Evolutionary conservation across 2,329 filamentous ascomycete genomes (phyloP).

Genomic region (Aspergillus sp.): DNA sequence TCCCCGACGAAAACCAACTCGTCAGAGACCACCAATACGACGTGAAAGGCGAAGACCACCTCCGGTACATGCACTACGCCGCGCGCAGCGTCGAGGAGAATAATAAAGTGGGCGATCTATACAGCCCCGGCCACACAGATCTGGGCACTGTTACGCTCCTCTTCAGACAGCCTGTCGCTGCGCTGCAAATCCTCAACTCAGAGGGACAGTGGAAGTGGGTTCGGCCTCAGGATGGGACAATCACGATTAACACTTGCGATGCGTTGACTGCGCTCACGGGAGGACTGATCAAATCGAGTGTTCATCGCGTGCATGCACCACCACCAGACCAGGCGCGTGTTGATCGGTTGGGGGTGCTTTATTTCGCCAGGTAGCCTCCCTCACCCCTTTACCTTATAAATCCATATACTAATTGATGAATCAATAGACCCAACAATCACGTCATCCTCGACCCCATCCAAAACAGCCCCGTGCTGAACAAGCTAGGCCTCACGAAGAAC

Average conservation of each 20-base stretch:
- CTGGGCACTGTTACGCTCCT: conserved; percentile 53
- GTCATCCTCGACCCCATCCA: conserved; percentile 34
- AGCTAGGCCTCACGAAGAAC: conserved; percentile 33
- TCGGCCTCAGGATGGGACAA: conserved; percentile 44
- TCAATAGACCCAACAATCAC: conserved; percentile 40
- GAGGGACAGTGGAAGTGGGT: conserved; percentile 50
- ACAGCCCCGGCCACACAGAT: conserved; percentile 52
- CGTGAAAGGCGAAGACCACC: conserved; percentile 54
- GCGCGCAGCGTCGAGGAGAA: conserved; percentile 47
- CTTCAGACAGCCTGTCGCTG: conserved; percentile 56
- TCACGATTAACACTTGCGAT: conserved; percentile 51
- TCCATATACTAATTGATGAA: background rate
- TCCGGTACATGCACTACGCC: conserved; percentile 60
- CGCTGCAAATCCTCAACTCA: conserved; percentile 51
- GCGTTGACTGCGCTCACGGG: conserved; percentile 47
- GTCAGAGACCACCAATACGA: conserved; percentile 55
- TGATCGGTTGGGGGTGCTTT: conserved; percentile 41
- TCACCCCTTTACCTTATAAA: background rate
- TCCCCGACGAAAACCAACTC: conserved; percentile 56
- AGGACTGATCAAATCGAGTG: conserved; percentile 45
- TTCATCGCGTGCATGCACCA: conserved; percentile 48
- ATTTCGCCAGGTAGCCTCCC: conserved; percentile 40
- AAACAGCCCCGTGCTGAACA: conserved; percentile 33
- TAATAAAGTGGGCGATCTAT: conserved; percentile 40
- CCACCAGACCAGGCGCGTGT: conserved; percentile 45